Evolutionary conservation across 139 green algal genomes (phyloP), one percentile per base, ranked within the genome.

Genomic region (Asterochloris sp.): DNA sequence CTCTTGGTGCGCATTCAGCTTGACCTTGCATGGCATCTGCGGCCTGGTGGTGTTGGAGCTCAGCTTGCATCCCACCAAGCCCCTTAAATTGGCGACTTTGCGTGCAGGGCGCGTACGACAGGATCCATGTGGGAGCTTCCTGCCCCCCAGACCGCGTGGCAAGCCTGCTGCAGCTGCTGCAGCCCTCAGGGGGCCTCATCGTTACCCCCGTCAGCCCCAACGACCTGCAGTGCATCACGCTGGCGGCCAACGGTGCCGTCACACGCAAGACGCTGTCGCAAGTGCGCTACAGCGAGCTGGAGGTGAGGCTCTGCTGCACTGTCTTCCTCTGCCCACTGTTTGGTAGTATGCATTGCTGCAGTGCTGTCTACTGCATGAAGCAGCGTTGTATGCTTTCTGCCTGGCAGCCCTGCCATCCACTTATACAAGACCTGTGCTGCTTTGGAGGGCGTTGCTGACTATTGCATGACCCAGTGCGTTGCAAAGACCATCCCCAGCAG

Each of bases 261-360:
- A 79, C 82, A 12, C 83, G 83, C 26, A 83, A 79, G 21, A 74
- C 88, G 61, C 71, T 94, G n/a, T 87, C 82, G 69, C 85, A 92
- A 82, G 91, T 94, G 27, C 83, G 87, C 69, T 94, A 93, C 86
- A 85, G 78, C 26, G 87, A 92, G 74, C 80, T 94, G 61, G 90
- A 94, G 81, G 85, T 88, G 73, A 66, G 79, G 60, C 2, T 71
- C 19, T 21, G 19, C 19, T 71, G 66, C 17, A 23, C 66, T 26
- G 66, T 26, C 66, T 21, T 71, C 19, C 17, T 71, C 66, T 23
- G 19, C 66, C 21, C 19, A 71, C 17, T 23, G 17, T 23, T 2
- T 2, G 9, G 66, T 13, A 71, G 66, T 8, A 71, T 21, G 66
- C 17, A 47, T 6, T 38, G 38, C 38, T 54, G 38, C 38, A 54